Conservation (phyloP, 805 yeast genomes). For the Saccharomycopsis amapae region DNA sequence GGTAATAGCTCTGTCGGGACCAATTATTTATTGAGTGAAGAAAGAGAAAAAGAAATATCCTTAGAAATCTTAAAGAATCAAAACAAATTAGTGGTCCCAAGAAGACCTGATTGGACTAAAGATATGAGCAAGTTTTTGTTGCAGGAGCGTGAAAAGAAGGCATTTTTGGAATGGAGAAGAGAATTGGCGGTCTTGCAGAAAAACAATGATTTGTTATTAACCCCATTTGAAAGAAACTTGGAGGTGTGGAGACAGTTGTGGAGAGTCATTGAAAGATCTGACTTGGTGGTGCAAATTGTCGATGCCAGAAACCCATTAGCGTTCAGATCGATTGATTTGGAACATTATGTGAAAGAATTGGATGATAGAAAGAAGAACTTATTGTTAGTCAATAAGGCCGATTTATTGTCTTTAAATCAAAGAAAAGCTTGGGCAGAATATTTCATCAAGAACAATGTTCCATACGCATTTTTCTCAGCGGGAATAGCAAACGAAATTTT, state of each 20-base stretch:
- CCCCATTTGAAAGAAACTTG: constrained; percentile 94
- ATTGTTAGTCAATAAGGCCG: constrained; percentile 88
- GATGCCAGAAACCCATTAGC: constrained; percentile 93
- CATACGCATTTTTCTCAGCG: constrained; percentile 91
- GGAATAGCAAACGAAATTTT: constrained; percentile 69
- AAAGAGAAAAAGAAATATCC: constrained; percentile 55
- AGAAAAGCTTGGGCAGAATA: constrained; percentile 83
- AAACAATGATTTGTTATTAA: constrained; percentile 67
- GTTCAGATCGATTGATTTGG: constrained; percentile 85
- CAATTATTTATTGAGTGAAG: constrained; percentile 51
- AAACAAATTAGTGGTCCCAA: constrained; percentile 73
- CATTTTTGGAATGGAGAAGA: constrained; percentile 93
- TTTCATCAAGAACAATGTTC: constrained; percentile 59
- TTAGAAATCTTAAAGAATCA: constrained; percentile 62
- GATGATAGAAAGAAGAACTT: constrained; percentile 72
- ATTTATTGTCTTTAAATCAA: constrained; percentile 69
- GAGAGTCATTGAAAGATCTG: constrained; percentile 95
- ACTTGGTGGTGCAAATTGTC: constrained; percentile 90
- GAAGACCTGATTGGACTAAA: constrained; percentile 83
- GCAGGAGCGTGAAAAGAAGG: constrained; percentile 80
- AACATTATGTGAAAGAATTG: constrained; percentile 69
- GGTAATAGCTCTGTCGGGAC: constrained; percentile 45
- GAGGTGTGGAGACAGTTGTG: constrained; percentile 98
- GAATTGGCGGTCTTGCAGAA: constrained; percentile 80
- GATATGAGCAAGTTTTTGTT: constrained; percentile 66